phyloP scores from a whole-genome alignment of 2,329 filamentous ascomycete species.

The Cladosporium sp. region DNA sequence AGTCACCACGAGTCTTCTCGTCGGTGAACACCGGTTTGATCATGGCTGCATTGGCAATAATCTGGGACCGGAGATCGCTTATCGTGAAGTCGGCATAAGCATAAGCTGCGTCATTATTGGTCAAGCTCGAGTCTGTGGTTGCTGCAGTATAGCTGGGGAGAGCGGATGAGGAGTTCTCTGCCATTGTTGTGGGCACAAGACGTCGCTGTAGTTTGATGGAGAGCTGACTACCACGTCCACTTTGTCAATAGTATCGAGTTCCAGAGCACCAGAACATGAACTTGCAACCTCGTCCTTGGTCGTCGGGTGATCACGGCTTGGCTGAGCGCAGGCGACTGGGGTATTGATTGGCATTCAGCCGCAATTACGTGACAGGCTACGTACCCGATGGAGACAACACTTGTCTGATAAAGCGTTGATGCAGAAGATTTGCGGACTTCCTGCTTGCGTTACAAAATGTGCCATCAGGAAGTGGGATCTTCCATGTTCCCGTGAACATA shows the following conservation, averaged over 20 bases:
- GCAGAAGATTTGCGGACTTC: too few relatives aligned
- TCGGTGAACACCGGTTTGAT: slow-evolving; percentile 3
- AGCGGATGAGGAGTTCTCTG: neutral
- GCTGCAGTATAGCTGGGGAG: slow-evolving; percentile 9
- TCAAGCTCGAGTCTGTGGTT: neutral
- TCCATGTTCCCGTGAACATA: too few relatives aligned
- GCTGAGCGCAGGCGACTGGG: neutral
- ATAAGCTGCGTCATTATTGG: neutral
- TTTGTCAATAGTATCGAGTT: too few relatives aligned
- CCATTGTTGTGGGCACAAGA: too few relatives aligned
- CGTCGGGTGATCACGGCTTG: slow-evolving; percentile 2
- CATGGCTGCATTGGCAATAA: slow-evolving; percentile 9
- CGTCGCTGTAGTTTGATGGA: too few relatives aligned
- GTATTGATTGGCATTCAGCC: neutral
- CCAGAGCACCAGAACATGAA: too few relatives aligned
- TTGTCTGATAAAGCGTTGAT: too few relatives aligned
- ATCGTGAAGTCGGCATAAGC: slow-evolving; percentile 8
- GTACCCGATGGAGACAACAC: too few relatives aligned
- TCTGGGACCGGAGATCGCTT: slow-evolving; percentile 2
- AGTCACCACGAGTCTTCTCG: neutral
- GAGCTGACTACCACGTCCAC: too few relatives aligned
- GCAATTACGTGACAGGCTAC: neutral
- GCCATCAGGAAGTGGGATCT: too few relatives aligned
- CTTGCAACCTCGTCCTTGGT: too few relatives aligned
- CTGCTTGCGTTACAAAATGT: too few relatives aligned